Evolutionary conservation across 371 early-diverging fungal species (phyloP), one percentile per base, ranked within the genome.

Genomic region (Mucor mucedo): DNA sequence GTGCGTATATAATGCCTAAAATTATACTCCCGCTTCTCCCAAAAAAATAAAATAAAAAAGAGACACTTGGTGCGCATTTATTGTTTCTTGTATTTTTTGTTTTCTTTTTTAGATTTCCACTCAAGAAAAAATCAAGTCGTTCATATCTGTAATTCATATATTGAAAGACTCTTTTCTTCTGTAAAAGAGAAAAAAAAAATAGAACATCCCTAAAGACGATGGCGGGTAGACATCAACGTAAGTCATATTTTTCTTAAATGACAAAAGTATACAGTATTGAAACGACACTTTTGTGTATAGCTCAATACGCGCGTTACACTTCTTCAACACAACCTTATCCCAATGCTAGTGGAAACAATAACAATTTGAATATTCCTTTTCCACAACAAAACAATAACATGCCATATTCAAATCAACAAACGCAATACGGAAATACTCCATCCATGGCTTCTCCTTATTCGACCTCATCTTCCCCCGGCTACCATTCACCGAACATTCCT

Each of bases 381-480:
- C 63, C 73, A 45, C 57, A 66, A 44, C 71, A 66, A 40, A 74
- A 66, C 40, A 62, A 35, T 57, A 58, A 59, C 47, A 7, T 21
- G 47, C 47, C 16, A 27, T 21, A 47, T 47, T 7, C 16, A 8
- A 16, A 55, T 64, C 28, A 58, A 55, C 52, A 50, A 45, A 38
- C n/a, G 29, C 68, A 66, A 10, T 61, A 69, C 27, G 66, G 61
- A 38, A 75, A 55, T 63, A 62, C 69, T 44, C 42, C 76, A n/a
- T 71, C 71, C 35, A 73, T 74, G 72, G 55, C 78, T 4, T 82
- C 83, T n/a, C 83, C 83, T 49, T 82, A 79, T 44, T 72, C 78
- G 10, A 71, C 66, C 29, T 65, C 77, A 32, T 76, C 83, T 52
- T 82, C 83, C 35, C 83, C 83, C 33, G 78, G 83, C 30, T 73